Percentiles rank a stretch among this genome's conserved stretches.
Evolutionary conservation across 176 grass and related monocot genomes (phyloP).

Genomic region (Zizania latifolia): DNA sequence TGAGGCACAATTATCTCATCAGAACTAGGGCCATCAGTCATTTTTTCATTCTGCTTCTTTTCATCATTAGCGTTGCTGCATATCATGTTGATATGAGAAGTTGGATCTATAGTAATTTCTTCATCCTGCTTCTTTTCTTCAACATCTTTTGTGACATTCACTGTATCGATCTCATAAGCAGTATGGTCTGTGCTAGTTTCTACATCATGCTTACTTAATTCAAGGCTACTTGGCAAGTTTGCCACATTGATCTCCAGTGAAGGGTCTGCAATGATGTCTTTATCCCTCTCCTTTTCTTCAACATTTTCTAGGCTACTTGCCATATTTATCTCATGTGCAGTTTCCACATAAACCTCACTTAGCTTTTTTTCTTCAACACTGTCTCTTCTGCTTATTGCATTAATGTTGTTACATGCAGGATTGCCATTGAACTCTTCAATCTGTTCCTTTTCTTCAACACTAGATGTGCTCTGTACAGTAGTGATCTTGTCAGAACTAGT

Average conservation of each 20-base stretch:
- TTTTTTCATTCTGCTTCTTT: background rate
- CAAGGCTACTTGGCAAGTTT: background rate
- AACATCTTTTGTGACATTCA: constrained; percentile 2
- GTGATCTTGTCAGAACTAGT: constrained; percentile 6
- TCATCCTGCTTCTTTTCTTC: constrained; percentile 24
- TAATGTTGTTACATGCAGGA: background rate
- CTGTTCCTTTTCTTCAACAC: constrained; percentile 32
- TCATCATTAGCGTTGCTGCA: background rate
- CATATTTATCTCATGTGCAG: background rate
- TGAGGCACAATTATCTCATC: background rate
- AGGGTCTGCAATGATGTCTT: background rate
- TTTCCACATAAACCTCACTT: background rate
- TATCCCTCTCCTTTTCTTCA: constrained; percentile 17
- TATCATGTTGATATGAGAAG: constrained; percentile 7
- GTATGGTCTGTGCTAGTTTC: background rate
- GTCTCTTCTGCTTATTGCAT: background rate
- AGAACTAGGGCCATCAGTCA: background rate
- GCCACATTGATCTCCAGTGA: background rate
- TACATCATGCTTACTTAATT: background rate
- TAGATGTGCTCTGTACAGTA: background rate
- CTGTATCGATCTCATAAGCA: background rate
- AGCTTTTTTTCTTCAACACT: constrained; percentile 15
- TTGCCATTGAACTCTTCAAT: background rate
- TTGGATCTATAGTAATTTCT: constrained; percentile 7
- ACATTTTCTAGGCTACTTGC: background rate